A percentile compares a stretch with the other conserved stretches of the same genome.
These are phyloP conservation scores for Trypanosoma mega DNA, from an alignment of 208 protist species.

Conservation along the genomic window DNA sequence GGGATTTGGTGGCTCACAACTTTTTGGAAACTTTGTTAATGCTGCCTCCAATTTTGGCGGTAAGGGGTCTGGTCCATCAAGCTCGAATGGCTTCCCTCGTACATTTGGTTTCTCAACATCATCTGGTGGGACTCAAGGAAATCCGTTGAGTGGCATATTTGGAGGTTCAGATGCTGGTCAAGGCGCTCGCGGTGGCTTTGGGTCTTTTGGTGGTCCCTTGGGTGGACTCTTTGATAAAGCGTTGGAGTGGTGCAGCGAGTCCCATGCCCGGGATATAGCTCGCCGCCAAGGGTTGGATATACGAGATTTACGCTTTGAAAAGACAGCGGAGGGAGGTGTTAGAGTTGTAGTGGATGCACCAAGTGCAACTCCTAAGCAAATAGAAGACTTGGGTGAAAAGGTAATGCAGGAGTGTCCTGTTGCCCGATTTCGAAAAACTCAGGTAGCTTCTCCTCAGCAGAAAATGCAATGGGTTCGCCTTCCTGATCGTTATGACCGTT, in stretches of 20 bases:
- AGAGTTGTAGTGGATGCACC: slow-evolving; percentile 84
- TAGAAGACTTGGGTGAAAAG: slow-evolving; percentile 78
- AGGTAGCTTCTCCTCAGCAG: slow-evolving; percentile 54
- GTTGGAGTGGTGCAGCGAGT: slow-evolving; percentile 84
- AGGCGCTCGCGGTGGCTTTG: too few species aligned
- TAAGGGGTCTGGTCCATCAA: too few species aligned
- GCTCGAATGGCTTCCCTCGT: too few species aligned
- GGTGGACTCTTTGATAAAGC: slow-evolving; percentile 77
- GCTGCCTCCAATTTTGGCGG: too few species aligned
- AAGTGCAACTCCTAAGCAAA: slow-evolving; percentile 76
- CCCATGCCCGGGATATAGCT: slow-evolving; percentile 79
- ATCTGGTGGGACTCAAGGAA: too few species aligned
- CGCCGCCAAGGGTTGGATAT: slow-evolving; percentile 70
- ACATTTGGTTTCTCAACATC: too few species aligned
- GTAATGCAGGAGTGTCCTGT: slow-evolving; percentile 89
- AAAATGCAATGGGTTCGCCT: slow-evolving; percentile 82
- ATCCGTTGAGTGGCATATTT: too few species aligned
- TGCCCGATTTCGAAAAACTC: slow-evolving; percentile 81
- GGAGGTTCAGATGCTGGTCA: too few species aligned
- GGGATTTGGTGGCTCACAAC: too few species aligned
- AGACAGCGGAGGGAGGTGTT: slow-evolving; percentile 63
- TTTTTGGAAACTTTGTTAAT: too few species aligned
- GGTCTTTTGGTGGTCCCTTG: slow-evolving; percentile 54
- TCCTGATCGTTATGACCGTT: slow-evolving; percentile 67
- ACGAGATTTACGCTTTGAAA: slow-evolving; percentile 76